phyloP scores from a whole-genome alignment of 1,284 basidiomycete genomes.

The Kwoniella shivajii region DNA sequence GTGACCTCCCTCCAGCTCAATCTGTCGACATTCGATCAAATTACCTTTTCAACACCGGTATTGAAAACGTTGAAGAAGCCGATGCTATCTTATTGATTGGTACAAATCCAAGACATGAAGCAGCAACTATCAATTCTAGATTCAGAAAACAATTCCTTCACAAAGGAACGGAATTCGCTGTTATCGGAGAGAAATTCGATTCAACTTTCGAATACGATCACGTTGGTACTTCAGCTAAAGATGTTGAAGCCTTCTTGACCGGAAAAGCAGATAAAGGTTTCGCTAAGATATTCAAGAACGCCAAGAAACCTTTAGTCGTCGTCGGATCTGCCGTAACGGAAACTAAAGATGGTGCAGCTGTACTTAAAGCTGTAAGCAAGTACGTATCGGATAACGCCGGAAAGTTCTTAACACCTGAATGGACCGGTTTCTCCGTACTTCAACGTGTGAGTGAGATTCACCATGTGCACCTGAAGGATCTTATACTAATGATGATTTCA shows the following conservation, averaged over 20 bases:
- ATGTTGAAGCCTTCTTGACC: conserved; percentile 75
- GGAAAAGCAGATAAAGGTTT: conserved; percentile 69
- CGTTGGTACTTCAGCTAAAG: conserved; percentile 77
- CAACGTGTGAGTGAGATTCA: conserved; percentile 75
- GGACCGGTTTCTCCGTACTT: conserved; percentile 93
- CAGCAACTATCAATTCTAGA: conserved; percentile 94
- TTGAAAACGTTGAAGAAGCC: conserved; percentile 86
- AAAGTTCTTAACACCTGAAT: conserved; percentile 80
- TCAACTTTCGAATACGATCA: conserved; percentile 93
- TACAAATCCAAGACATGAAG: conserved; percentile 97
- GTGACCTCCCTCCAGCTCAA: conserved; percentile 68
- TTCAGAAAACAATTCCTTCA: conserved; percentile 94
- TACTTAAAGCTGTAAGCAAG: conserved; percentile 76
- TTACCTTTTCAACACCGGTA: conserved; percentile 96
- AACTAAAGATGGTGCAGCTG: conserved; percentile 80
- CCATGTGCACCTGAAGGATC: neutral
- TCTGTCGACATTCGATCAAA: conserved; percentile 92
- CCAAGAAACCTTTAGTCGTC: conserved; percentile 92
- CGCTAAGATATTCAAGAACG: conserved; percentile 82
- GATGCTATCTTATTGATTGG: conserved; percentile 93
- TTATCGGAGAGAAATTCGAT: conserved; percentile 89
- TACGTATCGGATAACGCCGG: conserved; percentile 77
- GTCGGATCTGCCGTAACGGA: conserved; percentile 86
- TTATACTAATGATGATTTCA: neutral
- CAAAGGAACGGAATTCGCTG: conserved; percentile 77